Evolutionary conservation across 2,329 filamentous ascomycete species (phyloP), one percentile per base, ranked within the genome.

Genomic region (Fusarium decemcellulare): DNA sequence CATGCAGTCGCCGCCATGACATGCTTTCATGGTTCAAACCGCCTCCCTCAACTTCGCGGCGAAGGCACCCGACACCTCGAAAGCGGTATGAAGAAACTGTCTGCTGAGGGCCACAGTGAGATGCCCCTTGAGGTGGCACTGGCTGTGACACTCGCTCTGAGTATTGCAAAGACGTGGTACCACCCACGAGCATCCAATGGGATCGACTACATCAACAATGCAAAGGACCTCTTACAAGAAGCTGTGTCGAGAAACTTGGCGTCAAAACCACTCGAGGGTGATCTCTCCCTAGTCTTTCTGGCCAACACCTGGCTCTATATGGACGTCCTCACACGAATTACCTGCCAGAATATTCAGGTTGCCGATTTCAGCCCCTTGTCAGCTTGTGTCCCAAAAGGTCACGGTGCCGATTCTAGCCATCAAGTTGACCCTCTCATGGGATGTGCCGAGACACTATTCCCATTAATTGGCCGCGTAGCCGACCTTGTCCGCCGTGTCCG

Each of bases 1-100:
- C 65, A 67, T 46, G 65, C 65, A 10, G 44, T 67, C 11, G 65
- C 65, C 14, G 65, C 65, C n/a, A 67, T 67, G 65, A 67, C 65
- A 11, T 67, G 61, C 36, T 67, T 67, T 16, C 52, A 67, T 4
- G 64, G 57, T 2, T 56, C 53, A 8, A 65, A 65, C 27, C 39
- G 43, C n/a, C 18, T 61, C 2, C 65, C 65, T 14, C 37, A 59
- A 18, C 57, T 67, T n/a, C 61, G 61, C 6, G 46, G 43, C 8
- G 46, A 59, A 11, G 65, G 65, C 1, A 48, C 59, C 6, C 34
- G 61, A 4, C 65, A 67, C 15, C 46, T 67, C 6, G 40, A 61
- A 8, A 50, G 34, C 2, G 58, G 65, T 11, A 59, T 62, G 27
- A 29, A 55, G 15, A 52, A 52, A 32, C 39, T 67, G 5, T 65